Evolutionary conservation across 345 rosid species (phyloP), one percentile per base, ranked within the genome.

Genomic region (Sapria himalayana): DNA sequence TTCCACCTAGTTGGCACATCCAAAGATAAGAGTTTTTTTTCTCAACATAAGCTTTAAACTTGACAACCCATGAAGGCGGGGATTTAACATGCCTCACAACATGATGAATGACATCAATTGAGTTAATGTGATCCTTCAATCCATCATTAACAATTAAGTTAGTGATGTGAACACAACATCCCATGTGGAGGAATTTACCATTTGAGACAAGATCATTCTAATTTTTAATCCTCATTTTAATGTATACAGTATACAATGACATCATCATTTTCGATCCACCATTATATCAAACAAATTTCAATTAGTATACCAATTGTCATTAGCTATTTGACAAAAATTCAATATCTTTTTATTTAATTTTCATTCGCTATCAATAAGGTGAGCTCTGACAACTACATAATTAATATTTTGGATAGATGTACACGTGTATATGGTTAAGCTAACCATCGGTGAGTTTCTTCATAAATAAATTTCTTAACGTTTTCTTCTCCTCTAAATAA

Each of bases 301-400:
- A n/a, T n/a, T n/a, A n/a, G n/a, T n/a, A n/a, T n/a, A n/a, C n/a
- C n/a, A n/a, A n/a, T n/a, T n/a, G n/a, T n/a, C n/a, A n/a, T n/a
- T n/a, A n/a, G n/a, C n/a, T n/a, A n/a, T n/a, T n/a, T n/a, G n/a
- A n/a, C n/a, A n/a, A n/a, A n/a, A n/a, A n/a, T 52, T 22, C 13
- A 62, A 34, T 34, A 52, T 44, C 39, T 59, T 52, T 33, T 36
- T 57, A 22, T 57, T 55, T 45, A 62, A 23, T 31, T 45, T 57
- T 62, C 56, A 52, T 22, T 57, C 63, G 44, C 47, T 42, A 22
- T 54, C 61, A 19, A 54, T 37, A 43, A 52, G 46, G 29, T 53
- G 53, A 2, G 45, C 52, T 5, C 51, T 25, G 23, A 58, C 29
- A 33, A n/a, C n/a, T n/a, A n/a, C n/a, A n/a, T n/a, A n/a, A n/a